A percentile compares a stretch with the other conserved stretches of the same genome.
phyloP scores from a whole-genome alignment of 371 early-diverging fungal species.

The Coemansia sp. region DNA sequence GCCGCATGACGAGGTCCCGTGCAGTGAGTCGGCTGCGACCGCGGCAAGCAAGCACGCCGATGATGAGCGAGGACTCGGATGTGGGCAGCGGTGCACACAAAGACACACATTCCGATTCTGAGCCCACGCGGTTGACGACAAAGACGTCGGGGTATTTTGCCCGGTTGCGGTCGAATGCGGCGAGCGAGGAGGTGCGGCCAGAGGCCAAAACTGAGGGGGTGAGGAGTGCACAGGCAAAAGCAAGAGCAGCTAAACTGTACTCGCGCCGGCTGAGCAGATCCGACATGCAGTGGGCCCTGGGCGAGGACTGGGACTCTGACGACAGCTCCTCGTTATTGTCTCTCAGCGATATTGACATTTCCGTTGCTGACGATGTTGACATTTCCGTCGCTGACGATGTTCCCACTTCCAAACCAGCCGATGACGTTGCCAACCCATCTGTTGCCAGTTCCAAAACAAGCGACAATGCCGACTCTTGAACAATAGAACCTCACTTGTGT shows the following conservation, averaged over 20 bases:
- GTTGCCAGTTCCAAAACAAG: background rate
- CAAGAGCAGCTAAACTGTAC: constrained; percentile 30
- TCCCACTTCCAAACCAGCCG: background rate
- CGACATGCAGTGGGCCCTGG: constrained; percentile 51
- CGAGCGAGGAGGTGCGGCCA: constrained; percentile 46
- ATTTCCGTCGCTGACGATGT: no score
- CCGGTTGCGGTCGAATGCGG: constrained; percentile 47
- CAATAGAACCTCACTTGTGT: background rate
- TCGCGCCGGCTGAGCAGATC: constrained; percentile 44
- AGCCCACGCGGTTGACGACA: background rate
- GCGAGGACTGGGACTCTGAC: constrained; percentile 49
- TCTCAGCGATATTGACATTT: constrained; percentile 35
- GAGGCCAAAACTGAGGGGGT: constrained; percentile 45
- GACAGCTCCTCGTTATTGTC: constrained; percentile 41
- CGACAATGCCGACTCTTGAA: background rate
- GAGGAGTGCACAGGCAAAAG: constrained; percentile 44
- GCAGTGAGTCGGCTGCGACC: constrained; percentile 22
- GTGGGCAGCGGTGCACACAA: background rate
- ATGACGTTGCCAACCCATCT: background rate
- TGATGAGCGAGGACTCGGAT: constrained; percentile 7
- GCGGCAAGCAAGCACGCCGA: constrained; percentile 13
- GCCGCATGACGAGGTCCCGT: constrained; percentile 10
- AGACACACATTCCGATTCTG: background rate
- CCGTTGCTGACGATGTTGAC: background rate
- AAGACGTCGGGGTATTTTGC: constrained; percentile 24